Evolutionary conservation across 345 rosid genomes (phyloP).

Genomic region (Dipteronia sinensis): DNA sequence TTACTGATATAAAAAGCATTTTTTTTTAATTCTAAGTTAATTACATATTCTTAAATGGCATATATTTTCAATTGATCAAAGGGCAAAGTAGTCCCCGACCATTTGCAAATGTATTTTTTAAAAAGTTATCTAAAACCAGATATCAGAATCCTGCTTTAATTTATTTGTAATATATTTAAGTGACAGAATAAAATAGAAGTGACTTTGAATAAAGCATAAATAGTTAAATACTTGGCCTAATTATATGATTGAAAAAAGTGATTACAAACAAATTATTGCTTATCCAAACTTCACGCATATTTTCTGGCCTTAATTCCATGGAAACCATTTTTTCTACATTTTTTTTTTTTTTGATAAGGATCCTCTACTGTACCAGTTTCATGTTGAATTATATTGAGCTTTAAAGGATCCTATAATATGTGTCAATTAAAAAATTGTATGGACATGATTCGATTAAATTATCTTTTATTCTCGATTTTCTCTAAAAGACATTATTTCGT

Average conservation of each 20-base stretch:
- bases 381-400: too few relatives aligned
- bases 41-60: too few relatives aligned
- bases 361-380: too few relatives aligned
- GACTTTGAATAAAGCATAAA: slow-evolving; percentile 11
- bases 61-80: too few relatives aligned
- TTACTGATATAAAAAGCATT: background rate
- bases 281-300: background rate
- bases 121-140: background rate
- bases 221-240: slow-evolving; percentile 34
- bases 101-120: background rate
- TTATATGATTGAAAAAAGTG: slow-evolving; percentile 17
- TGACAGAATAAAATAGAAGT: background rate
- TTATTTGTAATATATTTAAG: background rate
- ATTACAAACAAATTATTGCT: slow-evolving; percentile 7
- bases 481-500: too few relatives aligned
- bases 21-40: too few relatives aligned
- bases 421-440: too few relatives aligned
- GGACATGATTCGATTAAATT: too few relatives aligned
- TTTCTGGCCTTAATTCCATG: background rate
- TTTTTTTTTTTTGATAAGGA: too few relatives aligned
- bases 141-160: background rate
- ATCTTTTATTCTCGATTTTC: too few relatives aligned
- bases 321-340: background rate
- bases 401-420: too few relatives aligned
- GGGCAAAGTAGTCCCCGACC: background rate